Conservation (phyloP, 2,329 filamentous ascomycete genomes). For the Xylaria sp. region DNA sequence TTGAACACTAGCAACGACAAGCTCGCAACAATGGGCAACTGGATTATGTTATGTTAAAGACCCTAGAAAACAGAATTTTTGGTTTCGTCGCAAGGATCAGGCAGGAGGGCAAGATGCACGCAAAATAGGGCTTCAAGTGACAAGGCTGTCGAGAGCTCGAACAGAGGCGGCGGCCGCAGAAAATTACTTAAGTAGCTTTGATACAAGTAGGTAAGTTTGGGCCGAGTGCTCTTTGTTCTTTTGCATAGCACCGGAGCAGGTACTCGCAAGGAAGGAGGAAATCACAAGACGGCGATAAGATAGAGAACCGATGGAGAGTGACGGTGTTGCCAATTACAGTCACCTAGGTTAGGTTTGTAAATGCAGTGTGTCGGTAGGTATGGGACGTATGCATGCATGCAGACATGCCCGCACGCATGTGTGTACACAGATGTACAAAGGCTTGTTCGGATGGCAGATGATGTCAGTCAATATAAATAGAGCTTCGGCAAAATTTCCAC, state of each 20-base stretch:
- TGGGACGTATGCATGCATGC: neutral
- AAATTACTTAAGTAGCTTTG: too few relatives aligned
- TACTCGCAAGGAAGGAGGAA: neutral
- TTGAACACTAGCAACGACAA: slow-evolving; percentile 1
- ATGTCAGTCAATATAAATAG: slow-evolving; percentile 30
- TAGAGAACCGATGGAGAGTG: neutral
- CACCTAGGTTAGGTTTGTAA: slow-evolving; percentile 7
- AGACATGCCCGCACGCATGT: neutral
- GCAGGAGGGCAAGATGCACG: neutral
- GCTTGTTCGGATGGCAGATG: slow-evolving; percentile 10
- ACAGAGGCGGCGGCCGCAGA: neutral
- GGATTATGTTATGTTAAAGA: neutral
- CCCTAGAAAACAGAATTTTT: neutral
- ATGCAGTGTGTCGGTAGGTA: neutral
- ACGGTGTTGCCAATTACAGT: slow-evolving; percentile 15
- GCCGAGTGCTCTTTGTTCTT: neutral
- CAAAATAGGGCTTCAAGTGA: neutral
- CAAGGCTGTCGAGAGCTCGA: neutral
- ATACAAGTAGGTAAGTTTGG: neutral
- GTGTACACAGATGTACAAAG: neutral
- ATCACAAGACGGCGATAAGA: slow-evolving; percentile 5
- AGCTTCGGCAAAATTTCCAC: slow-evolving; percentile 12
- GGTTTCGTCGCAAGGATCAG: neutral
- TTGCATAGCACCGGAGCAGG: neutral
- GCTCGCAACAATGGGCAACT: neutral